Evolutionary conservation across 2,329 filamentous ascomycete genomes (phyloP).

Genomic region (Pseudofabraea citricarpa): DNA sequence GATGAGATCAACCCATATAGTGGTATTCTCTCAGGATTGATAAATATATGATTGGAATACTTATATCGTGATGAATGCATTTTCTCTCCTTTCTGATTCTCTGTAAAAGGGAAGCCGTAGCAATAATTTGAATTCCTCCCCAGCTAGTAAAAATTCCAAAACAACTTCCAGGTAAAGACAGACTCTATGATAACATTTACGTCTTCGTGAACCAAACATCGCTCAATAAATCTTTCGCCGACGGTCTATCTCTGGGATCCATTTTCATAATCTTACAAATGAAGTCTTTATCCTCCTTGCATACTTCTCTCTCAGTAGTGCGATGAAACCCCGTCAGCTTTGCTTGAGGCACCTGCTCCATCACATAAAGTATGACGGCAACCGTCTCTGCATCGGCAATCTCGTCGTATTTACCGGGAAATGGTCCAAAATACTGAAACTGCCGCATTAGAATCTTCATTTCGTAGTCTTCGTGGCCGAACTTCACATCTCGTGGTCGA

Average conservation of each 20-base stretch:
- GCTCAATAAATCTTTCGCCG: neutral
- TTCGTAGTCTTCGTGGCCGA: conserved; percentile 10
- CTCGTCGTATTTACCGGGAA: conserved; percentile 8
- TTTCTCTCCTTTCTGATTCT: too few species aligned
- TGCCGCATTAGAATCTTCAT: conserved; percentile 9
- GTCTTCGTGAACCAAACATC: too few species aligned
- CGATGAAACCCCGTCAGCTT: neutral
- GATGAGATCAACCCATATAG: too few species aligned
- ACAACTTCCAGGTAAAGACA: too few species aligned
- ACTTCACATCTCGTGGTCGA: conserved; percentile 3
- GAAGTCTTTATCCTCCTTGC: neutral
- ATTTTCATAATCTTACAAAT: neutral
- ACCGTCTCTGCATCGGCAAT: conserved; percentile 6
- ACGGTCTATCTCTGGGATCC: neutral
- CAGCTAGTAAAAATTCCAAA: too few species aligned
- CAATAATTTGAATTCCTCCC: too few species aligned
- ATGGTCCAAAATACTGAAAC: conserved; percentile 8
- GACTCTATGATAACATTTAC: too few species aligned
- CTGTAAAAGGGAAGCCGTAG: too few species aligned
- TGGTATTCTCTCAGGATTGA: too few species aligned
- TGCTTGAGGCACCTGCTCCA: conserved; percentile 5
- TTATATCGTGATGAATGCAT: too few species aligned
- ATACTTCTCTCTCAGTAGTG: neutral
- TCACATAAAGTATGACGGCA: conserved; percentile 6
- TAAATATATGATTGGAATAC: too few species aligned